A percentile compares a stretch with the other conserved stretches of the same genome.
phyloP scores from a whole-genome alignment of 2,329 filamentous ascomycete species.

The Ramularia endophylla region DNA sequence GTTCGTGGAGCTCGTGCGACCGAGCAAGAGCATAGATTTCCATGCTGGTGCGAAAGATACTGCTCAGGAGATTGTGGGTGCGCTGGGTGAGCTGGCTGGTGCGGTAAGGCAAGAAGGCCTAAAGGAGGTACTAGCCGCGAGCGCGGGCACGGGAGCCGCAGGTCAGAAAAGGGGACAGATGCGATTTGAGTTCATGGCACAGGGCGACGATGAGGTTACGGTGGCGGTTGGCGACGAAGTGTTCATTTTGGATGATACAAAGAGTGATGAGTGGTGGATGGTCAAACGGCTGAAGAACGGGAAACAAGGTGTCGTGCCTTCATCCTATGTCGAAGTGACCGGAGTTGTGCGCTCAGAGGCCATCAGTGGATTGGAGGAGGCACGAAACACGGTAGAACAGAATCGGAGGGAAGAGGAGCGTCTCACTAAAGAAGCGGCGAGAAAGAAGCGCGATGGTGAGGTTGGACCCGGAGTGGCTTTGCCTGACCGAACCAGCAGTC shows the following conservation, averaged over 20 bases:
- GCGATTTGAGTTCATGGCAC: constrained; percentile 93
- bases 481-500: constrained; percentile 73
- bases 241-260: constrained; percentile 77
- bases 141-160: constrained; percentile 52
- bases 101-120: constrained; percentile 77
- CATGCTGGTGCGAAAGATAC: constrained; percentile 97
- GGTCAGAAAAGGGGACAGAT: constrained; percentile 76
- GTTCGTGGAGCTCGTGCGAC: constrained; percentile 85
- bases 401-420: constrained; percentile 74
- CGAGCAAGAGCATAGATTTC: constrained; percentile 93
- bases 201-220: constrained; percentile 93
- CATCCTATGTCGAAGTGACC: constrained; percentile 89
- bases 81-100: constrained; percentile 82
- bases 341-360: constrained; percentile 52
- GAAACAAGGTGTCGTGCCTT: constrained; percentile 92
- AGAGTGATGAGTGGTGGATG: constrained; percentile 99
- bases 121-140: constrained; percentile 78
- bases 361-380: constrained; percentile 53
- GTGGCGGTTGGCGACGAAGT: constrained; percentile 89
- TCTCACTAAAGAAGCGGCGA: constrained; percentile 72
- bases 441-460: constrained; percentile 53
- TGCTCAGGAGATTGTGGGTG: constrained; percentile 83
- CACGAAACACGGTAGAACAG: constrained; percentile 68
- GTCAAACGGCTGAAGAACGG: constrained; percentile 84
- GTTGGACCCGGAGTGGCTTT: constrained; percentile 64